phyloP scores from a whole-genome alignment of 495 filamentous ascomycete genomes.

The Penicillium daleae region DNA sequence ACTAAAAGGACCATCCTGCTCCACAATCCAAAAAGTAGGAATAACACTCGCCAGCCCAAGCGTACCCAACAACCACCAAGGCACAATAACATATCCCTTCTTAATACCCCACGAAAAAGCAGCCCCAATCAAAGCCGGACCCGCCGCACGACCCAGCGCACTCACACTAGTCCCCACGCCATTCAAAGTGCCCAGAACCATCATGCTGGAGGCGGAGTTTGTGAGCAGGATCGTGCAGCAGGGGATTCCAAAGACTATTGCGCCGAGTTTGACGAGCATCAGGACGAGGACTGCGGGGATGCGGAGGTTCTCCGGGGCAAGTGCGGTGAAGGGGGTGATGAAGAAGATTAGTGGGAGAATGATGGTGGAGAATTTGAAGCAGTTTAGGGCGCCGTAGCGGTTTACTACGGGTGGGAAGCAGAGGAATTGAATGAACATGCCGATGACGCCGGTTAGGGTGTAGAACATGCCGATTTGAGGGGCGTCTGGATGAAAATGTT shows the following conservation, averaged over 20 bases:
- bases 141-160: slow-evolving; percentile 75
- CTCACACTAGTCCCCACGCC: slow-evolving; percentile 81
- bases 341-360: slow-evolving; percentile 75
- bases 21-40: slow-evolving; percentile 70
- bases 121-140: slow-evolving; percentile 69
- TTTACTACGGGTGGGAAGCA: slow-evolving; percentile 73
- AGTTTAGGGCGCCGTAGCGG: slow-evolving; percentile 70
- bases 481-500: slow-evolving; percentile 42
- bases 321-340: slow-evolving; percentile 70
- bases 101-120: slow-evolving; percentile 73
- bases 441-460: slow-evolving; percentile 71
- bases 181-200: slow-evolving; percentile 85
- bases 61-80: slow-evolving; percentile 74
- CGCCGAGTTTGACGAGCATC: slow-evolving; percentile 66
- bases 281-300: slow-evolving; percentile 52
- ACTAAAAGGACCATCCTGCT: slow-evolving; percentile 72
- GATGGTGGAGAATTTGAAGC: slow-evolving; percentile 61
- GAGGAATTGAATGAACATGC: slow-evolving; percentile 78
- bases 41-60: slow-evolving; percentile 65
- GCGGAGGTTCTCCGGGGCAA: slow-evolving; percentile 51
- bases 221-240: slow-evolving; percentile 88
- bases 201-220: slow-evolving; percentile 75
- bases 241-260: slow-evolving; percentile 81
- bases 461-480: slow-evolving; percentile 76
- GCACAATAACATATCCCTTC: slow-evolving; percentile 69